phyloP scores from a whole-genome alignment of 352 stramenopile genomes.

The Detonula confervacea region DNA sequence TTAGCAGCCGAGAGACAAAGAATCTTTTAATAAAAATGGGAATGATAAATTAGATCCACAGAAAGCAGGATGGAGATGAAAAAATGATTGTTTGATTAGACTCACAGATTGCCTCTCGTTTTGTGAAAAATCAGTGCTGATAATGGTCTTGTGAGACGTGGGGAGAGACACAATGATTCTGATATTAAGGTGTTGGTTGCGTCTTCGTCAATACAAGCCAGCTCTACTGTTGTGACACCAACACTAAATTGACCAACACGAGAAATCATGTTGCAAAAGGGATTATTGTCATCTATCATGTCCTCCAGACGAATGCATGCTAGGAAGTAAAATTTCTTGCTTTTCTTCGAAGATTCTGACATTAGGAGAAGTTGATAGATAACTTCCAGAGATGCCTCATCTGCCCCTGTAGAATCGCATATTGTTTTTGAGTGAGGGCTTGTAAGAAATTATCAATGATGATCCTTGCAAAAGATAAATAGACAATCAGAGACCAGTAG shows the following conservation, averaged over 20 bases:
- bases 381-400: conserved; percentile 20
- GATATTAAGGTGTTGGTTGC: conserved; percentile 45
- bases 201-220: conserved; percentile 30
- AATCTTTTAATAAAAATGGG: too few relatives aligned
- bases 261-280: conserved; percentile 30
- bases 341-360: too few relatives aligned
- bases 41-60: too few relatives aligned
- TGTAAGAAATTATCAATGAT: too few relatives aligned
- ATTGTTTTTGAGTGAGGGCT: too few relatives aligned
- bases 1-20: conserved; percentile 34
- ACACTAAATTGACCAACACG: conserved; percentile 15
- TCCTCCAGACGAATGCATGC: conserved; percentile 34
- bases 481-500: too few relatives aligned
- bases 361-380: conserved; percentile 26
- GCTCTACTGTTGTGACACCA: conserved; percentile 14
- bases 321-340: conserved; percentile 41
- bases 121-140: conserved; percentile 40
- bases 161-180: conserved; percentile 47
- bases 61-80: too few relatives aligned
- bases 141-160: conserved; percentile 40
- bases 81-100: too few relatives aligned
- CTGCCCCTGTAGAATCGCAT: too few relatives aligned
- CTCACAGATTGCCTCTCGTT: conserved; percentile 49
- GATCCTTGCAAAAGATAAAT: too few relatives aligned
- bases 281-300: conserved; percentile 20